Base-by-base conservation (phyloP, 2,329 filamentous ascomycete species). In the Sordariomycetes sp. region DNA sequence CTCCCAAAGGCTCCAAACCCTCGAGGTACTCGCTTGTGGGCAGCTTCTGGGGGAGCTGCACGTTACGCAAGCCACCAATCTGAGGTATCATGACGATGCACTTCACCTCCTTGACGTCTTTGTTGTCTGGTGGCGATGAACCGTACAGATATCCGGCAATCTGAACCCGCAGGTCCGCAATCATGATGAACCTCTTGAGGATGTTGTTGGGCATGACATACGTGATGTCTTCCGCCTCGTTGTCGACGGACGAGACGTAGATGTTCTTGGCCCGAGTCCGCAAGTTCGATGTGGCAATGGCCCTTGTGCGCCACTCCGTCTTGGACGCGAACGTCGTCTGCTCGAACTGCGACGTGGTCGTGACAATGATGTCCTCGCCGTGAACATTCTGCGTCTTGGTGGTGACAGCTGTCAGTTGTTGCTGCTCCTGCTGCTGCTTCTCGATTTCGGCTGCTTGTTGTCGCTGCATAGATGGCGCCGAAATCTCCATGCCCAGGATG, bases 151-250 rank as follows among this genome's bases (percentile, higher is more conserved):
- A 98, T 2, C 88, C 92, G 12, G 90, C 88, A 32, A 98, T 88
- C 60, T 98, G 92, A 11, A 96, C 88, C 31, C 93, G 84, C 36
- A 98, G 75, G 64, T 98, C 92, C 30, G 92, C 83, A 52, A 98
- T 93, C 17, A 86, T 92, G 63, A 98, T 96, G 69, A 98, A 98
- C 44, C 86, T 85, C 72, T 94, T 95, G 49, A 98, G 73, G 32
- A 98, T 82, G 57, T 98, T 98, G 75, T 96, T 98, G 1, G 92
- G 92, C 86, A 98, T 95, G 50, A 98, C 85, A 51, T 96, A 98
- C 1, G 90, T 98, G 53, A 85, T 82, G 49, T 88, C 86, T 39
- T 94, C 87, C 43, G 92, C 76, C 35, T 87, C 84, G 44, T 90
- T 84, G 54, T 96, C 92, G 35, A 95, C 87, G 1, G 88, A 92